Conservation (phyloP, 192 early-diverging fungal genomes). For the Radiomyces spectabilis region DNA sequence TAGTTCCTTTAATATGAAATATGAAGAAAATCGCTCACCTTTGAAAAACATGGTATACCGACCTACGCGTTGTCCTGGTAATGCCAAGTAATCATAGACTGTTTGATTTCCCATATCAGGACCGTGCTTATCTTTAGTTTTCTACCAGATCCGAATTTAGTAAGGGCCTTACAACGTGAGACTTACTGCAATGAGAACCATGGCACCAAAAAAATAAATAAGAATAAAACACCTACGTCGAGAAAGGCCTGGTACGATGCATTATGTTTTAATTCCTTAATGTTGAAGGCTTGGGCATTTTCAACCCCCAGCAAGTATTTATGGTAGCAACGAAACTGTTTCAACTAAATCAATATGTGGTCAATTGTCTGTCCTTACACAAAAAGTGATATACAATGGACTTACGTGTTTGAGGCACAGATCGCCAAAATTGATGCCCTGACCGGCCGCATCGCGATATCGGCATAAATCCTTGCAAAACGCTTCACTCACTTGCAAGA, state of each 20-base stretch:
- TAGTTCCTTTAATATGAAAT: not conserved
- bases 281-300: slow-evolving; percentile 13
- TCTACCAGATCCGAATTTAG: not conserved
- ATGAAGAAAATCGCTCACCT: not conserved
- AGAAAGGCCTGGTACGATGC: slow-evolving; percentile 6
- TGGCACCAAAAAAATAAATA: not conserved
- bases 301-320: slow-evolving; percentile 46
- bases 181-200: not conserved
- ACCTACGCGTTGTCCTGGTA: slow-evolving; percentile 24
- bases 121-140: slow-evolving; percentile 29
- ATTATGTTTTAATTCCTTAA: slow-evolving; percentile 18
- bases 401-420: slow-evolving; percentile 19
- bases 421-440: slow-evolving; percentile 30
- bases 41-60: slow-evolving; percentile 22
- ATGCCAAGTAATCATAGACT: slow-evolving; percentile 19
- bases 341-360: slow-evolving; percentile 43
- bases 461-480: slow-evolving; percentile 41
- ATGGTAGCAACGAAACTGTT: slow-evolving; percentile 49
- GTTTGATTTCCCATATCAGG: slow-evolving; percentile 47
- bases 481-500: slow-evolving; percentile 42
- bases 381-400: not conserved
- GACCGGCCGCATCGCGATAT: slow-evolving; percentile 10
- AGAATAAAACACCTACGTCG: not conserved
- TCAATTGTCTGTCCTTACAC: no score
- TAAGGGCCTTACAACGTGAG: no score